Evolutionary conservation across 257 asterid species (phyloP).

Genomic region (Orobanche coerulescens): DNA sequence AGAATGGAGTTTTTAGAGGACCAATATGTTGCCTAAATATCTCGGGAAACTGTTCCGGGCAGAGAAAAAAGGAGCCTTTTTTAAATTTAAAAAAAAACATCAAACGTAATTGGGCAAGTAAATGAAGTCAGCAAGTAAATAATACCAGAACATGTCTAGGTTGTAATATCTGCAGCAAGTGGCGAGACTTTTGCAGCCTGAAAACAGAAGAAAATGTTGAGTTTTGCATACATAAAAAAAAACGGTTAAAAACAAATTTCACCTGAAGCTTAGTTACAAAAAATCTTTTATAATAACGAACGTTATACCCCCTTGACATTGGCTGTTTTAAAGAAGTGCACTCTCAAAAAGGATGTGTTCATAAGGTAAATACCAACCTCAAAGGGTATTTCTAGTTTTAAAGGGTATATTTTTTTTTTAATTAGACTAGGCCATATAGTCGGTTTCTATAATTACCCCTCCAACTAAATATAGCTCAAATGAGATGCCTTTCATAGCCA

Average conservation of each 20-base stretch:
- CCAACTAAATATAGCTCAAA: neutral
- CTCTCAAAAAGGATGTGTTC: too few relatives aligned
- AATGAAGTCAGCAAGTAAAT: neutral
- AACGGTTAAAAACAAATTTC: too few relatives aligned
- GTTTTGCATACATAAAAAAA: neutral
- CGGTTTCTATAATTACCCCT: too few relatives aligned
- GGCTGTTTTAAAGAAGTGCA: too few relatives aligned
- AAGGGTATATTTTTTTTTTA: too few relatives aligned
- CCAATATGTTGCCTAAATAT: conserved; percentile 31
- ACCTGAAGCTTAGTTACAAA: too few relatives aligned
- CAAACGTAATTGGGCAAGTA: neutral
- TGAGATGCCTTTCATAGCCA: neutral
- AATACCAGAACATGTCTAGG: conserved; percentile 75
- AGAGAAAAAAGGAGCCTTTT: neutral
- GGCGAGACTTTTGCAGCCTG: conserved; percentile 46
- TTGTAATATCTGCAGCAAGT: conserved; percentile 49
- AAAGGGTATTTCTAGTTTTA: too few relatives aligned
- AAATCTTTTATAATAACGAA: too few relatives aligned
- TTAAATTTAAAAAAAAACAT: neutral
- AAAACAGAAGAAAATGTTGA: conserved; percentile 1
- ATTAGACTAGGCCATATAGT: too few relatives aligned
- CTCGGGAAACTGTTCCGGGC: conserved; percentile 53
- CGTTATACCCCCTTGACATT: too few relatives aligned
- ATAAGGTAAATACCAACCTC: too few relatives aligned
- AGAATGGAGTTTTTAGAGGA: conserved; percentile 27